A percentile compares a stretch with the other conserved stretches of the same genome.
Evolutionary conservation across 352 stramenopile genomes (phyloP).

Genomic region (Globisporangium parvum): DNA sequence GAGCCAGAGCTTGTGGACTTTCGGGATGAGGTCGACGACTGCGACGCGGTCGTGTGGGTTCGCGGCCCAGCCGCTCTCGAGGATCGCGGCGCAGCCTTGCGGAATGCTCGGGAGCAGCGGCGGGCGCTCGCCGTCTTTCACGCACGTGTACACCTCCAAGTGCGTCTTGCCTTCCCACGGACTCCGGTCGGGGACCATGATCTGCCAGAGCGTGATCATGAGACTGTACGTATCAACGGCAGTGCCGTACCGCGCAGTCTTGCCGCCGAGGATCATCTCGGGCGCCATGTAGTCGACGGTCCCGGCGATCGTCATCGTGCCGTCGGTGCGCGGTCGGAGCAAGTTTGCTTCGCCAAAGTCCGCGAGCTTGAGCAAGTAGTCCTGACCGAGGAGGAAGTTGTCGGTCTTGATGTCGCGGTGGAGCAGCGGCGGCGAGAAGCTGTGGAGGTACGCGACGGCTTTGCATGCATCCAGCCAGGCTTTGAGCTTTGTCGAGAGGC

Average conservation of each 20-base stretch:
- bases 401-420: slow-evolving; percentile 86
- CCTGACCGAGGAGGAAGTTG: slow-evolving; percentile 77
- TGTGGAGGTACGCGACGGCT: slow-evolving; percentile 79
- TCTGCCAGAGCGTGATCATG: slow-evolving; percentile 87
- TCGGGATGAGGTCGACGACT: slow-evolving; percentile 69
- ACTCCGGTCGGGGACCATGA: slow-evolving; percentile 70
- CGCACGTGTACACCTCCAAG: slow-evolving; percentile 73
- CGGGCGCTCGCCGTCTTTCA: slow-evolving; percentile 66
- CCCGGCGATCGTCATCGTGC: slow-evolving; percentile 81
- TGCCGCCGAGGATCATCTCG: slow-evolving; percentile 80
- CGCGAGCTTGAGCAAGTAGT: slow-evolving; percentile 74
- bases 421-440: slow-evolving; percentile 69
- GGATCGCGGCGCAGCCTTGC: slow-evolving; percentile 60
- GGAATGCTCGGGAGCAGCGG: slow-evolving; percentile 66
- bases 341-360: slow-evolving; percentile 86
- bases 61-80: slow-evolving; percentile 62
- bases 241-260: slow-evolving; percentile 71
- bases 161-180: slow-evolving; percentile 73
- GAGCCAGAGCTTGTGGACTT: slow-evolving; percentile 73
- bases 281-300: slow-evolving; percentile 86
- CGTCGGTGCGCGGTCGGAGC: slow-evolving; percentile 62
- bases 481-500: slow-evolving; percentile 68
- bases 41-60: slow-evolving; percentile 70
- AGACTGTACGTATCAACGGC: slow-evolving; percentile 81
- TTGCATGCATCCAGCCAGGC: slow-evolving; percentile 80